Conservation (phyloP, 306 rosid species). For the Canavalia ensiformis region DNA sequence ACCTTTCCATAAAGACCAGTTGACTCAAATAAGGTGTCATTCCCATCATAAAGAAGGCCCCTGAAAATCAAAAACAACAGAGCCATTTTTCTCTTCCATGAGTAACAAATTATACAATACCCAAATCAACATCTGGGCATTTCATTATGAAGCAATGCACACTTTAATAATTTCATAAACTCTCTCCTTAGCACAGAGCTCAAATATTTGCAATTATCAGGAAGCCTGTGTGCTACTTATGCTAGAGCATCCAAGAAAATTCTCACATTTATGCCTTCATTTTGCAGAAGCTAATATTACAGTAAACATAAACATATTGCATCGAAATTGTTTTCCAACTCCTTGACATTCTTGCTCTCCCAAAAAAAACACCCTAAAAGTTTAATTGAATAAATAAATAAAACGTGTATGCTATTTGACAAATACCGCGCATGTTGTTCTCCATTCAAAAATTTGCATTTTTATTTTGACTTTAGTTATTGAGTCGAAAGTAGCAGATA, state of each 20-base stretch:
- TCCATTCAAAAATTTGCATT: too few species aligned
- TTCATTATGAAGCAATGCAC: constrained; percentile 4
- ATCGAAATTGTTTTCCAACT: background rate
- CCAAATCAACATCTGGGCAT: constrained; percentile 19
- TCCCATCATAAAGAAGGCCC: constrained; percentile 88
- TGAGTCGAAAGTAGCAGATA: too few species aligned
- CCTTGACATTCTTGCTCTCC: background rate
- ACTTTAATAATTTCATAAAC: background rate
- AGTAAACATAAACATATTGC: background rate
- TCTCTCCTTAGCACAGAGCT: constrained; percentile 12
- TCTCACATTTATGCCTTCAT: background rate
- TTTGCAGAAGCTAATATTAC: too few species aligned
- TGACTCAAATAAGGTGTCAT: constrained; percentile 84
- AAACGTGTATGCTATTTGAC: too few species aligned
- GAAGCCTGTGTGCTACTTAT: background rate
- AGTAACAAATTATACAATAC: constrained; percentile 21
- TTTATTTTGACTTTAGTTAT: too few species aligned
- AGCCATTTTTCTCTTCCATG: constrained; percentile 37
- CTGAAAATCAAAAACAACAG: constrained; percentile 57
- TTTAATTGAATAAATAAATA: background rate
- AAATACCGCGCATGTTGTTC: too few species aligned
- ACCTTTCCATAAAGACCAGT: constrained; percentile 84
- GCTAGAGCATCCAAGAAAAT: constrained; percentile 33
- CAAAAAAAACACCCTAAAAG: background rate
- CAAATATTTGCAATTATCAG: constrained; percentile 1